Base-by-base conservation (phyloP, 2,329 filamentous ascomycete species). In the Fusarium torulosum region DNA sequence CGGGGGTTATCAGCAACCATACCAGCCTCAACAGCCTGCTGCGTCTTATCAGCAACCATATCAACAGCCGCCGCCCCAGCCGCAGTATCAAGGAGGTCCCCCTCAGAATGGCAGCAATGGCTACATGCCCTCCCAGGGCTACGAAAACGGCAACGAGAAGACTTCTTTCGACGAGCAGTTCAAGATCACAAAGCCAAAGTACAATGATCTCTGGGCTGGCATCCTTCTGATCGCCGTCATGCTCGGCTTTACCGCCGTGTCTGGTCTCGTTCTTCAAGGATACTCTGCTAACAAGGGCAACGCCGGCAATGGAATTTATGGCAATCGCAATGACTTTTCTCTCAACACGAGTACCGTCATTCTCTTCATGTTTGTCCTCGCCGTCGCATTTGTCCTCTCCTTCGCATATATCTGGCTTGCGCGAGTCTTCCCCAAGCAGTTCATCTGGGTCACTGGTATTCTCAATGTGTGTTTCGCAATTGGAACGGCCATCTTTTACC, bases 371-470 rank as follows among this genome's bases (percentile, higher is more conserved):
- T 94, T 96, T 76, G 88, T 92, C 9, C 84, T 97, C 9, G 86
- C 82, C 17, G 84, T 94, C 38, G 91, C 93, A 7, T 84, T 94
- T 21, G 84, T 92, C 2, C 81, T 97, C 41, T 94, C 92, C 35
- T 91, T 88, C 74, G 83, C 80, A 21, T 98, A 97, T 76, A 88
- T 97, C 72, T 88, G 88, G 78, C 78, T 90, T 3, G 91, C 92
- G 8, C 88, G 93, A 55, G 80, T 86, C 45, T 95, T 95, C 69
- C 94, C 94, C 5, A 96, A 96, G 80, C 88, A 93, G 75, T 94
- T 97, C 71, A 96, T 97, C 76, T 97, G 93, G 92, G 87, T 94
- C 38, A 96, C 94, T 0, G 93, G 93, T 14, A 95, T 97, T 51
- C 83, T 97, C 57, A 96, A 97, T 78, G 91, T 97, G 72, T 81